Base-by-base conservation (phyloP, 805 yeast species). In the Tetrapisispora taiwanensis region DNA sequence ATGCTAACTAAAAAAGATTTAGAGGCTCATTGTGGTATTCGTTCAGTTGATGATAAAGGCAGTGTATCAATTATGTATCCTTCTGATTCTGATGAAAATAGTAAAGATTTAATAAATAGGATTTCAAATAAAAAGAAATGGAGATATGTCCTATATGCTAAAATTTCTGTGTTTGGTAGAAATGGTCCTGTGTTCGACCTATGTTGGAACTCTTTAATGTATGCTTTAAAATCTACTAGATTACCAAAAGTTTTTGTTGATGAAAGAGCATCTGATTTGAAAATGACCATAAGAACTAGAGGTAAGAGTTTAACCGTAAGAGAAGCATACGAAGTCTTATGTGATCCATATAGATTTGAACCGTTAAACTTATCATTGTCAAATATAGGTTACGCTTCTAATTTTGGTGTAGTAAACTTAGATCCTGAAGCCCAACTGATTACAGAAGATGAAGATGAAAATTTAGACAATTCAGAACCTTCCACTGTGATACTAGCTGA, bases 151-250 rank as follows among this genome's bases (percentile, higher is more conserved):
- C 61, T 89, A 28, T 78, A 78, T 55, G 89, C 90, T 3, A 78
- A 78, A 52, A 69, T 87, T 34, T 79, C 81, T 52, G 87, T 88
- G 0, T 80, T 84, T 52, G 80, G 90, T 40, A 74, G 92, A 46
- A 71, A 85, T 1, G 95, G 95, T 0, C 94, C 96, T 2, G 66
- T 83, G 24, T 80, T 79, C 54, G 96, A 88, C 55, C 63, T 81
- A 10, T 81, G 84, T 39, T 82, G 88, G 78, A 75, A 73, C 18
- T 75, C 89, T 3, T 61, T 86, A 20, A 56, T 83, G 5, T 66
- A 72, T 28, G 92, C 95, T 0, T 64, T 89, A 44, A 58, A 70
- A 43, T 68, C 72, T 43, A 73, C 79, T 3, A 66, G 67, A 50
- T 67, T 89, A 27, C 97, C 97, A 2, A 63, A 71, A 31, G 78